phyloP scores from a whole-genome alignment of 805 yeast genomes.

The Cyberlindnera suaveolens region DNA sequence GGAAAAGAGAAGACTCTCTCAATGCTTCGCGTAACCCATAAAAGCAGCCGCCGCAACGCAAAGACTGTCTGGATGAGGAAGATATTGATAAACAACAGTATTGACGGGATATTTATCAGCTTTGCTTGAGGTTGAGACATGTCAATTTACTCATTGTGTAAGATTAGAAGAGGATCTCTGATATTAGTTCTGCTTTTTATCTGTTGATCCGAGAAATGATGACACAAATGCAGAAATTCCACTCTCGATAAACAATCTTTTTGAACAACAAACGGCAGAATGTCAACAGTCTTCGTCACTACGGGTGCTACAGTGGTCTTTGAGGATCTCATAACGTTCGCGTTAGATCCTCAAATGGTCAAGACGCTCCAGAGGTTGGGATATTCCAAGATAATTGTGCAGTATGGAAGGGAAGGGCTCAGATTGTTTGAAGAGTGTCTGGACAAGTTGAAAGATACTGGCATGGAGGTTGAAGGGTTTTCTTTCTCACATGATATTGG shows the following conservation, averaged over 20 bases:
- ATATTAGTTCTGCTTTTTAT: too few relatives aligned
- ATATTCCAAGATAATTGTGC: conserved; percentile 41
- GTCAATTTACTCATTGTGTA: too few relatives aligned
- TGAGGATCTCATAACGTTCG: conserved; percentile 42
- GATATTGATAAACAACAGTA: neutral
- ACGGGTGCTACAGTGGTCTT: conserved; percentile 94
- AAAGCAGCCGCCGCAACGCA: conserved; percentile 1
- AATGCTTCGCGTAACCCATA: conserved; percentile 3
- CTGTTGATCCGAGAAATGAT: neutral
- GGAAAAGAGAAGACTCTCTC: conserved; percentile 3
- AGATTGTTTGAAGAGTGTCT: conserved; percentile 16
- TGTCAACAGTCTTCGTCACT: conserved; percentile 45
- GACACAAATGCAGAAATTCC: neutral
- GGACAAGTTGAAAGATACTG: conserved; percentile 1
- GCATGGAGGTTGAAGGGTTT: conserved; percentile 37
- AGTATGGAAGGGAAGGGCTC: conserved; percentile 43
- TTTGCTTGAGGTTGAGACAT: too few relatives aligned
- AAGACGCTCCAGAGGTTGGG: conserved; percentile 29
- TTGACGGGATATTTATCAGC: too few relatives aligned
- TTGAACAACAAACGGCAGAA: neutral
- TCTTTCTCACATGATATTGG: conserved; percentile 37
- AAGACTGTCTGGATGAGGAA: neutral
- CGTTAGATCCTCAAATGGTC: conserved; percentile 32
- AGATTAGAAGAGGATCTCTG: too few relatives aligned
- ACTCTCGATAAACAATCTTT: neutral